A percentile compares a stretch with the other conserved stretches of the same genome.
Conservation (phyloP, 805 yeast species). For the Saccharomycopsis javanensis region DNA sequence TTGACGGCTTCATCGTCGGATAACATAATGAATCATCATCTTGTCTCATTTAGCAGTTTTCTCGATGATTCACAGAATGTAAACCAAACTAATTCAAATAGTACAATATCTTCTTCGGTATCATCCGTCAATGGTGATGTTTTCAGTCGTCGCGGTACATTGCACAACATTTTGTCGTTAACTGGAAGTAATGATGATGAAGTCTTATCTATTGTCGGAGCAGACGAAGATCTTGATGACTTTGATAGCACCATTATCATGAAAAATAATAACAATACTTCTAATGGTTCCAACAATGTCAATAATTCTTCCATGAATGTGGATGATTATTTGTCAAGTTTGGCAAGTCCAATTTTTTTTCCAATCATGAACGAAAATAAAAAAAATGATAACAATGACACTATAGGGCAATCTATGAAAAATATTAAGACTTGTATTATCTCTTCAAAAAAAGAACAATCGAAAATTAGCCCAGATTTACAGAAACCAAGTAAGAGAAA, state of each 20-base stretch:
- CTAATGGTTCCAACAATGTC: no score
- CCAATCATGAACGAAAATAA: constrained; percentile 4
- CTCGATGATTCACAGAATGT: constrained; percentile 31
- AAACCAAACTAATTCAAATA: neutral
- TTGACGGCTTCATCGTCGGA: neutral
- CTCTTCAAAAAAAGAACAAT: neutral
- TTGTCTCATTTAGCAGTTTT: constrained; percentile 67
- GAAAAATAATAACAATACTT: neutral
- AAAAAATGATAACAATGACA: neutral
- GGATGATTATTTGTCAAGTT: constrained; percentile 18
- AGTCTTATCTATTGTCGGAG: neutral
- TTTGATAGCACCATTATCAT: neutral
- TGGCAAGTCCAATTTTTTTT: constrained; percentile 16
- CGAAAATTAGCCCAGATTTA: neutral
- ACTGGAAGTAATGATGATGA: neutral
- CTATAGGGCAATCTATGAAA: neutral
- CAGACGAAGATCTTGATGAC: neutral
- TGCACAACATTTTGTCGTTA: neutral
- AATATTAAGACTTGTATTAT: neutral
- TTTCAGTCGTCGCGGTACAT: neutral
- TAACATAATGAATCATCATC: constrained; percentile 54
- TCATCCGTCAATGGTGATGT: neutral
- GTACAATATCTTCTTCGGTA: neutral
- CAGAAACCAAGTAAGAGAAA: neutral
- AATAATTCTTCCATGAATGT: constrained; percentile 8